Evolutionary conservation across 2,329 filamentous ascomycete genomes (phyloP), one percentile per base, ranked within the genome.

Genomic region (Madurella fahalii): DNA sequence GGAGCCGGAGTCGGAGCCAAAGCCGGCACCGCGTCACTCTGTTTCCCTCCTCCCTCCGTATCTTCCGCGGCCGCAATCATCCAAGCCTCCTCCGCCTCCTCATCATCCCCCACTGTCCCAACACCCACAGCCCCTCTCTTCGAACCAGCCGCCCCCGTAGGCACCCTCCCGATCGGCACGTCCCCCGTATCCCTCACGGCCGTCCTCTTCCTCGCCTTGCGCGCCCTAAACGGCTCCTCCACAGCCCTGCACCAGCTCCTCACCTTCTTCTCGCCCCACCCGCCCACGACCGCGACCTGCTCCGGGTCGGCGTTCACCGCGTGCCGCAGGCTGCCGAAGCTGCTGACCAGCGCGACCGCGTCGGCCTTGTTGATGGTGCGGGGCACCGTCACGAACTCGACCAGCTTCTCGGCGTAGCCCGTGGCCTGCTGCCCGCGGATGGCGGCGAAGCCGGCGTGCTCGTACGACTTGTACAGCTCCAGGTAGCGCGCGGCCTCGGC

Each of bases 231-330:
- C 0, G 90, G 90, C 71, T 95, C 91, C 56, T 90, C 82, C 1
- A 96, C 87, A 9, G 88, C 87, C 53, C 77, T 81, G 62, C 81
- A 86, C 93, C 93, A 97, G 54, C 84, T 82, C 70, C 88, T 87
- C 18, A 96, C 90, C 72, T 99, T 99, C 74, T 90, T 91, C 71
- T 95, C 90, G 34, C 94, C 94, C 92, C 92, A 99, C 1, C 94
- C 94, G 31, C 86, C 82, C n/a, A 99, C 84, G 58, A 89, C 75
- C 13, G 85, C 83, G 37, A 99, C 80, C 70, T 95, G 89, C 68
- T 97, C 94, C 0, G 89, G 83, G 43, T 87, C 82, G 1, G 91
- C 93, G 69, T 96, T 96, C 56, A 97, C 78, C 0, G 93, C 93
- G 39, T 87, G 89, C 62, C 86, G 84, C 54, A 99, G 73, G 61